Evolutionary conservation across 306 rosid species (phyloP), one percentile per base, ranked within the genome.

Genomic region (Malus asiatica): DNA sequence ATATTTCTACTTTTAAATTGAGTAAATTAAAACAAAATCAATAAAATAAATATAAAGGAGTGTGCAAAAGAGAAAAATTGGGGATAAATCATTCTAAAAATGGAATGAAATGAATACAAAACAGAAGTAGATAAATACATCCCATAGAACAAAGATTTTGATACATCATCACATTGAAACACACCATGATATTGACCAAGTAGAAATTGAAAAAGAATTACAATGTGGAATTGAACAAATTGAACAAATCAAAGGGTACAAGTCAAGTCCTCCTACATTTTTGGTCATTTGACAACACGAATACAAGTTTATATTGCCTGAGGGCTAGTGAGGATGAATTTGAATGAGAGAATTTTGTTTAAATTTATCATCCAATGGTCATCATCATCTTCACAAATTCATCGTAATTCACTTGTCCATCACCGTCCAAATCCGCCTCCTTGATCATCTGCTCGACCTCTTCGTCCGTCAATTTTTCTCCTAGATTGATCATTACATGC

Each of bases 391-490:
- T 94, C 77, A 83, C 98, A 51, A 94, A 94, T 80, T 94, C 98
- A 2, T 94, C 98, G 32, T 83, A 94, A 75, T 91, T 91, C 70
- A 91, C 98, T 83, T 94, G 93, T 29, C 98, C 97, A 83, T 94
- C 98, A 44, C 97, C 98, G 23, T 94, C 98, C 83, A 94, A 86
- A 81, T 94, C 98, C 2, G 98, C 98, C 77, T 91, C 98, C 74
- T 78, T 84, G 71, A 94, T 94, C 98, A 91, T 94, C 84, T 91
- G 97, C 72, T 91, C 91, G 51, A 90, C 98, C 46, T 94, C 98
- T 18, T 89, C 98, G 55, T 94, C 98, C 1, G 89, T 91, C 42
- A 94, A 76, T 79, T 91, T 94, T 74, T 94, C 98, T 11, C 98
- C 98, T 3, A 91, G 82, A 74, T 89, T 91, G 42, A 94, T 94